Evolutionary conservation across 768 basidiomycete species (phyloP).

Genomic region (Mycena filopes): DNA sequence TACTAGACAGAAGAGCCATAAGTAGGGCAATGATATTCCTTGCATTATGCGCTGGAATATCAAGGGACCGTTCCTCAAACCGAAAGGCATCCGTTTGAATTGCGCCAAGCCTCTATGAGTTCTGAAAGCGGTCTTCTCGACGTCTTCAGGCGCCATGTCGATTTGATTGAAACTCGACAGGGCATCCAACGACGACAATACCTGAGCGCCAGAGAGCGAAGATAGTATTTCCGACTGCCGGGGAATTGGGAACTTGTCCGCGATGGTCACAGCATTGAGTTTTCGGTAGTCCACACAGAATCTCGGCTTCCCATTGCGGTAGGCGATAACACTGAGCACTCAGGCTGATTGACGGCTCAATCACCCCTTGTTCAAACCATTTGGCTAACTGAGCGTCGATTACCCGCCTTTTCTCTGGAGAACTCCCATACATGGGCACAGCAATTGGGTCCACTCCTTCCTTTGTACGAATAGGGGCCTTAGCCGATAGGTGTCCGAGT

Average conservation of each 20-base stretch:
- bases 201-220: not conserved
- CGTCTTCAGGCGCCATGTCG: not conserved
- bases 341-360: not conserved
- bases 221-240: not conserved
- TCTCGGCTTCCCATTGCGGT: not conserved
- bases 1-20: not conserved
- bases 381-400: too few relatives aligned
- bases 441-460: not conserved
- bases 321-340: not conserved
- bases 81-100: not conserved
- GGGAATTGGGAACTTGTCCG: not conserved
- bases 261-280: not conserved
- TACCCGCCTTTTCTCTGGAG: not conserved
- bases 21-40: not conserved
- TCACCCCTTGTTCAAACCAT: not conserved
- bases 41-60: not conserved
- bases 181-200: not conserved
- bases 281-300: not conserved
- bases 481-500: not conserved
- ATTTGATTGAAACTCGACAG: not conserved
- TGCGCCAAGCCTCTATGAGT: not conserved
- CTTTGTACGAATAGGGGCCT: not conserved
- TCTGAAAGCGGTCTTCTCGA: not conserved
- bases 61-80: not conserved
- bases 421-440: conserved; percentile 10